phyloP scores from a whole-genome alignment of 371 early-diverging fungal species.

The Apophysomyces ossiformis region DNA sequence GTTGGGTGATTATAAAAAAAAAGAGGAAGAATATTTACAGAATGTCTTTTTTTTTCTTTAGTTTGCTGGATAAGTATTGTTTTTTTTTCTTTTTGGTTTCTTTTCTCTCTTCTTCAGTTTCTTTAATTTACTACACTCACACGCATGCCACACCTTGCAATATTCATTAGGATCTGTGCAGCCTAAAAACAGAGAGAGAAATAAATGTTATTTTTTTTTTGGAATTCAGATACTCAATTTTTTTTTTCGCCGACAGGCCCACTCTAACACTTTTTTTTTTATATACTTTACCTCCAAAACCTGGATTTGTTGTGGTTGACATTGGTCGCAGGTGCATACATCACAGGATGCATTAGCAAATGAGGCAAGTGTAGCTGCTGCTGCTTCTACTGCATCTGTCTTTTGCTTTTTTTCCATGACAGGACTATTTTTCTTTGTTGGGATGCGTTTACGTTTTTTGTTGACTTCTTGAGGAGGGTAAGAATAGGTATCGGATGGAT shows the following conservation, averaged over 20 bases:
- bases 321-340: slow-evolving; percentile 28
- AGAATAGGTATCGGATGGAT: slow-evolving; percentile 5
- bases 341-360: slow-evolving; percentile 30
- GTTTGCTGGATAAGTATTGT: background rate
- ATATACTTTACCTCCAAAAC: slow-evolving; percentile 43
- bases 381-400: slow-evolving; percentile 39
- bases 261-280: too few relatives aligned
- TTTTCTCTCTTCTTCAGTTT: slow-evolving; percentile 1
- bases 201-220: background rate
- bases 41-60: background rate
- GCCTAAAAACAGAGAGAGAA: slow-evolving; percentile 30
- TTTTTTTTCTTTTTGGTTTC: background rate
- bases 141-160: slow-evolving; percentile 52
- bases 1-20: background rate
- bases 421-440: slow-evolving; percentile 17
- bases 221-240: too few relatives aligned
- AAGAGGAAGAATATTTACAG: background rate
- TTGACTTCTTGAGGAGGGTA: slow-evolving; percentile 14
- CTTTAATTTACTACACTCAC: slow-evolving; percentile 32
- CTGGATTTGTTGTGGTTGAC: slow-evolving; percentile 44
- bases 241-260: background rate
- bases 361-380: slow-evolving; percentile 52
- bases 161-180: slow-evolving; percentile 57
- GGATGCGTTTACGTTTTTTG: slow-evolving; percentile 12
- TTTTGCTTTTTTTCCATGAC: slow-evolving; percentile 10